A percentile compares a stretch with the other conserved stretches of the same genome.
Evolutionary conservation across 208 protist genomes (phyloP).

Genomic region (Trypanosomatidae sp.): DNA sequence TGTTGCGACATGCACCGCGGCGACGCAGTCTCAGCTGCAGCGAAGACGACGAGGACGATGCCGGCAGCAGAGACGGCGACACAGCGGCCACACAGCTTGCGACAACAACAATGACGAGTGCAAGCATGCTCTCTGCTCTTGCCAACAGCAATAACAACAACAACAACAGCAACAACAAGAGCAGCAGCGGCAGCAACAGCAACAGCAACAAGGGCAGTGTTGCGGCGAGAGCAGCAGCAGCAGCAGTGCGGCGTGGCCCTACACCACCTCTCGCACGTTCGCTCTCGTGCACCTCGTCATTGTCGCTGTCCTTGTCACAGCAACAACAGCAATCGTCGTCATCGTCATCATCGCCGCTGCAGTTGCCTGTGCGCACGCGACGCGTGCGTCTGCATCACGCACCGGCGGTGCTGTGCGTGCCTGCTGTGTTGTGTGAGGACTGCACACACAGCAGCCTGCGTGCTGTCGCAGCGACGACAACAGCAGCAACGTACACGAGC

Average conservation of each 20-base stretch:
- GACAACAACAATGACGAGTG: too few species aligned
- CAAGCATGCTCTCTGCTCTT: too few species aligned
- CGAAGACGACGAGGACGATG: too few species aligned
- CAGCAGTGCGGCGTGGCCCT: background rate
- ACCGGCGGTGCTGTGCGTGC: constrained; percentile 42
- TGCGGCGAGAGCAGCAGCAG: background rate
- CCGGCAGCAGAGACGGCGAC: too few species aligned
- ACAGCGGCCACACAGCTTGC: too few species aligned
- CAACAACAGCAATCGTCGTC: background rate
- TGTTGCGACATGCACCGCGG: too few species aligned
- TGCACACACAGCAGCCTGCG: constrained; percentile 27
- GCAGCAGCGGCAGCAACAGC: background rate
- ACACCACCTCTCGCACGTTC: too few species aligned
- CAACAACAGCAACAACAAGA: background rate
- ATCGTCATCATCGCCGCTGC: background rate
- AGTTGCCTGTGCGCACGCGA: background rate
- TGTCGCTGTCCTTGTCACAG: background rate
- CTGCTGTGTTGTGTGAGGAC: constrained; percentile 73
- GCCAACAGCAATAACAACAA: background rate
- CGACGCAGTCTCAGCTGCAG: too few species aligned
- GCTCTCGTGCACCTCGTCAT: background rate
- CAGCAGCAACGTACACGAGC: too few species aligned
- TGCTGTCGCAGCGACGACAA: constrained; percentile 15
- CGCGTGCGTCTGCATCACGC: constrained; percentile 18
- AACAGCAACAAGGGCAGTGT: background rate